Evolutionary conservation across 768 basidiomycete genomes (phyloP), one percentile per base, ranked within the genome.

Genomic region (Chalciporus piperatus): DNA sequence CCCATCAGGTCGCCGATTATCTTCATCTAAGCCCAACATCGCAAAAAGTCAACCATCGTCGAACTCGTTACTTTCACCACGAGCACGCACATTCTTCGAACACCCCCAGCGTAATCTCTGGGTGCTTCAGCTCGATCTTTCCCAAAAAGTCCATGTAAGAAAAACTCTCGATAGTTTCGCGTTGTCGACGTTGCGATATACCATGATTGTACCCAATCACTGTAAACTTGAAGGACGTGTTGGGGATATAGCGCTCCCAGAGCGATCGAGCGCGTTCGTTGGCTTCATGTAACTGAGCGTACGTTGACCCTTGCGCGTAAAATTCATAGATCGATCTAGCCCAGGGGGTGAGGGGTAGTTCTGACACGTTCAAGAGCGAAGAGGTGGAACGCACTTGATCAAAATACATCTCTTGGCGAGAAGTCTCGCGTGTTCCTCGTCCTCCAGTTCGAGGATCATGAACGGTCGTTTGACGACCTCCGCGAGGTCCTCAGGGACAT

Each of bases 71-170:
- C 38, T 12, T 25, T 4, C 16, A 9, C 16, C 41, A 19, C 16
- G 37, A 47, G 33, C 37, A 70, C 83, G 55, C 53, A 94, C 94
- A 96, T 73, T 96, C 94, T 74, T 97, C 95, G 48, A 87, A 89
- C 45, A 86, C 83, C 0, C 82, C 80, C 22, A 92, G 71, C 9
- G 77, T 77, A 27, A 92, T 79, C 40, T 92, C 82, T 0, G 95
- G 89, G 40, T 75, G 74, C 55, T 83, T 85, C 81, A 98, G 81
- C 48, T 89, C 83, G 58, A 97, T 91, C 59, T 80, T 80, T 12
- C 94, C 94, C 51, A 76, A 67, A 55, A 93, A 85, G 17, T 72
- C 83, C 88, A 98, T 92, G 64, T 92, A 97, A 3, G 77, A 69
- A 67, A 99, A 98, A 57, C 77, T 77, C 63, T 93, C 85, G 40